These are phyloP conservation scores for Amborella trichopoda DNA, from an alignment of 164 flowering plant genomes.

Conservation along the genomic window DNA sequence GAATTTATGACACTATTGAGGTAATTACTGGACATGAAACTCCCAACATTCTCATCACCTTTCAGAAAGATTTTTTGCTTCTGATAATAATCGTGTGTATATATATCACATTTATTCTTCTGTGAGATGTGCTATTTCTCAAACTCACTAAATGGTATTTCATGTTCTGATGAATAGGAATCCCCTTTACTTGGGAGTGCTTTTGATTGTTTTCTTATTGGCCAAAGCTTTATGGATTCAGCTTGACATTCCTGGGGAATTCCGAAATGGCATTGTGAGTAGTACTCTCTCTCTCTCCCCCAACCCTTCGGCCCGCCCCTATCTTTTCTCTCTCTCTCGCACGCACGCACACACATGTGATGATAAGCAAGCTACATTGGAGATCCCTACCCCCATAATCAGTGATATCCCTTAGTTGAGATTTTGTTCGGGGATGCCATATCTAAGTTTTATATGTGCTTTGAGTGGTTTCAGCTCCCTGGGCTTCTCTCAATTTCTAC, in stretches of 20 bases:
- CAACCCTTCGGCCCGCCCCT: neutral
- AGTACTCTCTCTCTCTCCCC: neutral
- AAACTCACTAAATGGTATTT: neutral
- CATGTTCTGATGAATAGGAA: slow-evolving; percentile 35
- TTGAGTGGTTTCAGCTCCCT: slow-evolving; percentile 26
- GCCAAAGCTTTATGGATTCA: slow-evolving; percentile 62
- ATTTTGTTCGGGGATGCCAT: too few relatives aligned
- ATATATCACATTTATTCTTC: neutral
- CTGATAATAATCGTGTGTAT: too few relatives aligned
- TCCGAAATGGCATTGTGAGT: slow-evolving; percentile 64
- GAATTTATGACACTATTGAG: slow-evolving; percentile 56
- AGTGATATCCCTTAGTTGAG: neutral
- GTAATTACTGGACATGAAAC: slow-evolving; percentile 14
- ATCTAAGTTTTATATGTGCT: neutral
- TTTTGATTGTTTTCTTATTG: slow-evolving; percentile 35
- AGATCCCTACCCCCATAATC: neutral
- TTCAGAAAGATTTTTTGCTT: neutral
- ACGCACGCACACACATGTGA: neutral
- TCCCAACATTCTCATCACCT: neutral
- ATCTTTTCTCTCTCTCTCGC: neutral
- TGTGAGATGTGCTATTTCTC: neutral
- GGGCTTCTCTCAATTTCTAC: slow-evolving; percentile 39
- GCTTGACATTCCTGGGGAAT: slow-evolving; percentile 37
- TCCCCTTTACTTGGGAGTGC: slow-evolving; percentile 40
- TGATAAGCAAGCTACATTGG: neutral